Conservation (phyloP, 1,139 yeast genomes). For the Arxiozyma telluris region DNA sequence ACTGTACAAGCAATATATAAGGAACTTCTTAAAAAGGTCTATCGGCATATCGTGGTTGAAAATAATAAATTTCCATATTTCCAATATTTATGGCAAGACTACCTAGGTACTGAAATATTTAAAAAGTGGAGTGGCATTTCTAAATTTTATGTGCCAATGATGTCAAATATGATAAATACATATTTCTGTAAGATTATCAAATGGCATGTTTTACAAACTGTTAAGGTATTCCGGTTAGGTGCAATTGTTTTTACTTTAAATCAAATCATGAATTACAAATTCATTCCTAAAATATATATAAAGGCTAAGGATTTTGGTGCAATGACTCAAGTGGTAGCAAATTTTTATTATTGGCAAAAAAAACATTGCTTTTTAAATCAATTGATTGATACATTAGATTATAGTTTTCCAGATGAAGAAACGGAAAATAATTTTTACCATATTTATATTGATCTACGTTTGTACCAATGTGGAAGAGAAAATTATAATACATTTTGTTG, state of each 20-base stretch:
- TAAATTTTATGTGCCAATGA: background rate
- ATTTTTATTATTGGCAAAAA: background rate
- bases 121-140: background rate
- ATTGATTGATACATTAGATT: no score
- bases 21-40: background rate
- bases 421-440: no score
- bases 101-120: background rate
- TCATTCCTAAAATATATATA: background rate
- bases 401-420: no score
- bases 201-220: no score
- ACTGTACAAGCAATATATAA: background rate
- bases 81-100: background rate
- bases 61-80: background rate
- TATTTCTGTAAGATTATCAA: background rate
- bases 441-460: no score
- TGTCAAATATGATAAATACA: background rate
- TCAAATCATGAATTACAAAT: background rate
- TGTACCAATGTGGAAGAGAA: no score
- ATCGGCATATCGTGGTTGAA: no score
- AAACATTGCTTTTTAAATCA: no score
- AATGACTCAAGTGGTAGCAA: background rate
- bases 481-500: background rate
- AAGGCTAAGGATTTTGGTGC: no score
- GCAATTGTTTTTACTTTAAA: no score
- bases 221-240: no score